A percentile compares a stretch with the other conserved stretches of the same genome.
These are phyloP conservation scores for Acanthamoeba sp. DNA, from an alignment of 208 protist species.

Conservation along the genomic window DNA sequence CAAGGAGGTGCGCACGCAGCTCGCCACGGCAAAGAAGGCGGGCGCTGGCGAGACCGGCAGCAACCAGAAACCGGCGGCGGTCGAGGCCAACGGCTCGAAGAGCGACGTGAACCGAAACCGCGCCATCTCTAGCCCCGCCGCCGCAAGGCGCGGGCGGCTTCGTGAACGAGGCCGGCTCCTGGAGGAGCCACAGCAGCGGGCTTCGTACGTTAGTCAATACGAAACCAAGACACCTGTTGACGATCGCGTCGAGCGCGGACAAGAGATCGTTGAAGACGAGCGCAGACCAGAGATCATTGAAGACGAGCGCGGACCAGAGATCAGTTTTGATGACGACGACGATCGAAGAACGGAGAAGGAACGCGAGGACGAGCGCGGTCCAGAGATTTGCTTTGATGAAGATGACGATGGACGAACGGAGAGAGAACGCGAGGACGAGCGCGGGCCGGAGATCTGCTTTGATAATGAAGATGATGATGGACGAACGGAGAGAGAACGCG, in stretches of 20 bases:
- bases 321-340: not conserved
- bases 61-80: too few relatives aligned
- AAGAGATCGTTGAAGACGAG: not conserved
- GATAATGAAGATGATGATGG: not conserved
- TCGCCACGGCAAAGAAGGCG: too few relatives aligned
- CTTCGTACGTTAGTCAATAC: too few relatives aligned
- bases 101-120: too few relatives aligned
- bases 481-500: not conserved
- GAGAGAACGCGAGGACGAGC: not conserved
- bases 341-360: not conserved
- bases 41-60: too few relatives aligned
- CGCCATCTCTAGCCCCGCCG: too few relatives aligned
- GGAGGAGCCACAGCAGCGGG: not conserved
- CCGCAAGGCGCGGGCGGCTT: too few relatives aligned
- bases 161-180: too few relatives aligned
- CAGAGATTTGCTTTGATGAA: not conserved
- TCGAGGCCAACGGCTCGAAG: too few relatives aligned
- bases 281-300: not conserved
- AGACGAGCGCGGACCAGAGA: not conserved
- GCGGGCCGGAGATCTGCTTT: not conserved
- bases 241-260: not conserved
- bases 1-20: not conserved
- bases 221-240: not conserved
- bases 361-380: not conserved
- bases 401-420: not conserved